These are phyloP conservation scores for Cryptococcus neoformans DNA, from an alignment of 1,284 basidiomycete genomes.

Conservation along the genomic window DNA sequence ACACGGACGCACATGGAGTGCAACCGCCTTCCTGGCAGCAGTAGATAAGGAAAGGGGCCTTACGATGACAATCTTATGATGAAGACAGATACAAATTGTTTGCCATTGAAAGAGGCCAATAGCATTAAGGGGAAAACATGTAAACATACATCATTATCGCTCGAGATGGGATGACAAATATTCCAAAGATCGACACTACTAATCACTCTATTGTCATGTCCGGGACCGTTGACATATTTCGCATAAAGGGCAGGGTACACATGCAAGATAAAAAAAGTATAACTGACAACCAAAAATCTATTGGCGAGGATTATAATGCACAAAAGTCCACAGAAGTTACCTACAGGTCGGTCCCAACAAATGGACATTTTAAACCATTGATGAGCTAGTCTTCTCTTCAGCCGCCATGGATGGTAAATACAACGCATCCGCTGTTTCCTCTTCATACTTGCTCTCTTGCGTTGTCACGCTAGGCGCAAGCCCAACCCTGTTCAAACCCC, in stretches of 20 bases:
- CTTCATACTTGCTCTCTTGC: conserved; percentile 4
- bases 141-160: neutral
- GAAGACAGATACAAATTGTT: no score
- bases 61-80: no score
- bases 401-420: conserved; percentile 12
- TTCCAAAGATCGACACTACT: neutral
- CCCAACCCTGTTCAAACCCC: neutral
- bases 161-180: neutral
- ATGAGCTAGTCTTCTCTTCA: conserved; percentile 7
- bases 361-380: no score
- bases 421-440: conserved; percentile 2
- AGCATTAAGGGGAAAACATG: neutral
- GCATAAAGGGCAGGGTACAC: neutral
- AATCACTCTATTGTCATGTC: no score
- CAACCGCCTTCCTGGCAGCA: conserved; percentile 56
- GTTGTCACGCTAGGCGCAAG: neutral
- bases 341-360: no score
- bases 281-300: neutral
- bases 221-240: no score
- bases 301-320: conserved; percentile 3
- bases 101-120: no score
- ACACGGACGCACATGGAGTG: conserved; percentile 70
- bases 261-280: neutral
- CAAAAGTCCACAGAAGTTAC: neutral
- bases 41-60: conserved; percentile 3